Conservation (phyloP, 108 stramenopile genomes). For the Cyclostephanos invisitatus region DNA sequence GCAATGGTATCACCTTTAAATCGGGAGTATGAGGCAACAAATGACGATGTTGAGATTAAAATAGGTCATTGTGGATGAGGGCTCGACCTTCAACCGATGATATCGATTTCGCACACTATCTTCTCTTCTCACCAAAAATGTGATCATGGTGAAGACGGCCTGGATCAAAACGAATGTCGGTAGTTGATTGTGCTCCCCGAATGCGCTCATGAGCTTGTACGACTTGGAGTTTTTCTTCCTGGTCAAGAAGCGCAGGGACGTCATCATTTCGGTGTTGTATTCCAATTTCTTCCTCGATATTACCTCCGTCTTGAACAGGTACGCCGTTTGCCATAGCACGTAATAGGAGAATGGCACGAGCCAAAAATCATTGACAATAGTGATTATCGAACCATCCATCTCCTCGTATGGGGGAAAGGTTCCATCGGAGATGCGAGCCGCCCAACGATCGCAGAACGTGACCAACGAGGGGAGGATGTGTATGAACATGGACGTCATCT, state of each 20-base stretch:
- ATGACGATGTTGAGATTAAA: background rate
- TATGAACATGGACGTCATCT: slow-evolving; percentile 80
- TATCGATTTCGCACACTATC: background rate
- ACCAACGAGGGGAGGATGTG: slow-evolving; percentile 74
- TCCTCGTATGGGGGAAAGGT: slow-evolving; percentile 41
- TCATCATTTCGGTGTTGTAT: slow-evolving; percentile 44
- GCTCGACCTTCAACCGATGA: background rate
- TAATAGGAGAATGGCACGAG: slow-evolving; percentile 46
- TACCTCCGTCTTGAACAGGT: slow-evolving; percentile 78
- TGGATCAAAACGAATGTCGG: slow-evolving; percentile 46
- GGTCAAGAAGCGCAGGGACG: slow-evolving; percentile 45
- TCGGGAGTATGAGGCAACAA: too few species aligned
- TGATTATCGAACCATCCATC: slow-evolving; percentile 21
- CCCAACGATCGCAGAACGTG: slow-evolving; percentile 66
- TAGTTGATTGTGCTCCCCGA: slow-evolving; percentile 51
- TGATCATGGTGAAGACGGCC: slow-evolving; percentile 42
- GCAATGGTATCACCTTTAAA: slow-evolving; percentile 18
- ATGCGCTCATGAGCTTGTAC: slow-evolving; percentile 40
- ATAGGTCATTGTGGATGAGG: background rate
- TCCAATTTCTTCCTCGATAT: slow-evolving; percentile 50
- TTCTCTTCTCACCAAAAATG: slow-evolving; percentile 23
- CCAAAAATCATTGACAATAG: slow-evolving; percentile 46
- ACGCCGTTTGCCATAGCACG: slow-evolving; percentile 65
- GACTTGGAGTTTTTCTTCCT: slow-evolving; percentile 38
- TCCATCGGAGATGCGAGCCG: slow-evolving; percentile 20